Percentiles rank a stretch among this genome's conserved stretches.
These are phyloP conservation scores for Colletotrichum sp. DNA, from an alignment of 2,329 filamentous ascomycete species.

Conservation along the genomic window DNA sequence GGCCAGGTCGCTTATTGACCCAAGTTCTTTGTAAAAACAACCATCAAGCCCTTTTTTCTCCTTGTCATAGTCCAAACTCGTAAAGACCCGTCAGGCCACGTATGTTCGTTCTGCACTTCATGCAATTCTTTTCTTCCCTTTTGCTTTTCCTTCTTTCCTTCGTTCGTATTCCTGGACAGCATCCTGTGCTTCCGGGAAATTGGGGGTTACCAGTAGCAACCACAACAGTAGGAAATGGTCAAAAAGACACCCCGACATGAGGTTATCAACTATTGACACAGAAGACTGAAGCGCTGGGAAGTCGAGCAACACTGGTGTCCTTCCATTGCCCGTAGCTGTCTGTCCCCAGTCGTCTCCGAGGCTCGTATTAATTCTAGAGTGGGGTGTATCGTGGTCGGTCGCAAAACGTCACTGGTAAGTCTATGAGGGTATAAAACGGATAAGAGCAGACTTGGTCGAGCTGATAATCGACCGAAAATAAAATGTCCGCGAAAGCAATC, in stretches of 20 bases:
- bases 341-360: neutral
- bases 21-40: neutral
- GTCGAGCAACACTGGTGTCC: neutral
- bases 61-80: constrained; percentile 10
- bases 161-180: neutral
- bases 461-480: constrained; percentile 5
- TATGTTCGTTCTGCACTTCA: neutral
- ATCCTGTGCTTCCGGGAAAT: neutral
- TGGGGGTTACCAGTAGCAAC: neutral
- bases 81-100: neutral
- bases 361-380: constrained; percentile 12
- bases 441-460: constrained; percentile 13
- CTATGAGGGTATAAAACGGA: constrained; percentile 25
- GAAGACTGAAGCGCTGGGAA: neutral
- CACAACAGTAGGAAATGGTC: neutral
- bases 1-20: neutral
- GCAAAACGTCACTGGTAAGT: constrained; percentile 21
- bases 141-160: neutral
- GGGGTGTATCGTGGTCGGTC: constrained; percentile 5
- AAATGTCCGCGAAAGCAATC: constrained; percentile 10
- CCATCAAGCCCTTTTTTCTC: neutral
- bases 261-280: neutral
- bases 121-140: neutral
- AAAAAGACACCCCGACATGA: neutral
- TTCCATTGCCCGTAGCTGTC: neutral